Percentiles rank a stretch among this genome's conserved stretches.
phyloP scores from a whole-genome alignment of 176 grass and related monocot genomes.

The Eleusine coracana region DNA sequence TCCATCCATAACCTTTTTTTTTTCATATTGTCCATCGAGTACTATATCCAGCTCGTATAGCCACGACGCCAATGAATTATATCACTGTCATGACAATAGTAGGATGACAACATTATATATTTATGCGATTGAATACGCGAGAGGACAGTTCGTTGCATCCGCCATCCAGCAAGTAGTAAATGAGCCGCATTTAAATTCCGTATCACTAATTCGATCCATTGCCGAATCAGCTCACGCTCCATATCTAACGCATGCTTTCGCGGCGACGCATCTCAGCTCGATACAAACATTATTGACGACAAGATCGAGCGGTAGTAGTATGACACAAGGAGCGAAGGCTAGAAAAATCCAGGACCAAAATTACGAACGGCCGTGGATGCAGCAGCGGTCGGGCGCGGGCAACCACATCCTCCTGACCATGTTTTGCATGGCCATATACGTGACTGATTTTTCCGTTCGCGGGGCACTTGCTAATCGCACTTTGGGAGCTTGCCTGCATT shows the following conservation, averaged over 20 bases:
- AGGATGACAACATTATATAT: slow-evolving; percentile 33
- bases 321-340: not conserved
- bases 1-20: not conserved
- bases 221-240: slow-evolving; percentile 36
- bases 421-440: not conserved
- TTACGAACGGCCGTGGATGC: not conserved
- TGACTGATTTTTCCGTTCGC: not conserved
- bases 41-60: slow-evolving; percentile 14
- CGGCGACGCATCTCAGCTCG: not conserved
- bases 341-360: not conserved
- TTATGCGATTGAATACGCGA: slow-evolving; percentile 45
- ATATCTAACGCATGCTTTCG: not conserved
- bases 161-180: slow-evolving; percentile 58
- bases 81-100: slow-evolving; percentile 41
- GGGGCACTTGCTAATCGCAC: slow-evolving; percentile 15
- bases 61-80: slow-evolving; percentile 37
- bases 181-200: slow-evolving; percentile 48
- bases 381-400: not conserved
- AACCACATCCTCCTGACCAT: not conserved
- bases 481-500: not conserved
- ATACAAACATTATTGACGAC: not conserved
- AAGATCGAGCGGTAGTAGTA: not conserved
- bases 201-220: slow-evolving; percentile 29
- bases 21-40: not conserved
- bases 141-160: slow-evolving; percentile 64